Percentiles rank a stretch among this genome's conserved stretches.
Evolutionary conservation across 352 stramenopile species (phyloP).

Genomic region (Globisporangium recalcitrans): DNA sequence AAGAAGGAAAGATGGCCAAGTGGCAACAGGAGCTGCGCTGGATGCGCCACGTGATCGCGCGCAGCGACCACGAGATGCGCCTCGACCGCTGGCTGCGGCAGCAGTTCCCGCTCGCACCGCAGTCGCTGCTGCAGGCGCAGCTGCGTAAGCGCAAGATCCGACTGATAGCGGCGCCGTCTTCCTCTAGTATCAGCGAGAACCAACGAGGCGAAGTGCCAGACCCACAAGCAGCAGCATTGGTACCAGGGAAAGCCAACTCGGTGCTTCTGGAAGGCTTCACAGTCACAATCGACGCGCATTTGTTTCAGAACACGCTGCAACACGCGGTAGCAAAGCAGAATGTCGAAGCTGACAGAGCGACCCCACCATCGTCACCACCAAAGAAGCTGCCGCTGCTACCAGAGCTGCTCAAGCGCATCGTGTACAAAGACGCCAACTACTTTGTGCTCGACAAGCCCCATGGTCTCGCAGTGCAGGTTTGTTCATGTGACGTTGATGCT

Average conservation of each 20-base stretch:
- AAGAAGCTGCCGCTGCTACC: not conserved
- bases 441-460: conserved; percentile 64
- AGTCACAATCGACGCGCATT: conserved; percentile 47
- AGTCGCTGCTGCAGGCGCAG: conserved; percentile 60
- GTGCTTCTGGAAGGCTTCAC: conserved; percentile 34
- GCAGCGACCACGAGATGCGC: conserved; percentile 51
- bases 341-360: not conserved
- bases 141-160: conserved; percentile 69
- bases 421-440: conserved; percentile 54
- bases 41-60: conserved; percentile 39
- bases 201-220: not conserved
- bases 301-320: conserved; percentile 34
- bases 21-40: conserved; percentile 44
- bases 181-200: not conserved
- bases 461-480: conserved; percentile 56
- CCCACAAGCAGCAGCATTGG: not conserved
- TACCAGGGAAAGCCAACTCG: conserved; percentile 24
- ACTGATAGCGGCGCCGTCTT: conserved; percentile 16
- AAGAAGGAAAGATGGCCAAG: conserved; percentile 5
- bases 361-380: too few relatives aligned
- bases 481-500: not conserved
- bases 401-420: conserved; percentile 28
- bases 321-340: not conserved
- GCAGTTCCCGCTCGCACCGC: conserved; percentile 44
- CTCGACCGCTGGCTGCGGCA: conserved; percentile 60